Conservation (phyloP, 139 green algal genomes). For the Edaphochlamys debaryana region DNA sequence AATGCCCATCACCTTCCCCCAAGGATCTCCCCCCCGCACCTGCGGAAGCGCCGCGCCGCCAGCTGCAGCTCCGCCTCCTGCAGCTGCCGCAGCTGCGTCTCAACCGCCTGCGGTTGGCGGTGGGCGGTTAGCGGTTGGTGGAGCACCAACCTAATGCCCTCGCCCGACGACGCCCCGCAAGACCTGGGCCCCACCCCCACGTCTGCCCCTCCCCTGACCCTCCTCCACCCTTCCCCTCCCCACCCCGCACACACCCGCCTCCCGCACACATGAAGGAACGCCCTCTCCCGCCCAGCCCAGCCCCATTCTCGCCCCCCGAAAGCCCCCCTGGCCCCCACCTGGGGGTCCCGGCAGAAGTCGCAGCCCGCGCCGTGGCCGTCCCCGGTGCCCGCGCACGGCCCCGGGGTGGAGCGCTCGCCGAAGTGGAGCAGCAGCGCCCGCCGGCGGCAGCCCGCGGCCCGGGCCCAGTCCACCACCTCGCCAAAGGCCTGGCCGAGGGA, state of each 20-base stretch:
- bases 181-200: no score
- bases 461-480: constrained; percentile 68
- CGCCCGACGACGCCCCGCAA: no score
- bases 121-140: no score
- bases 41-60: not conserved
- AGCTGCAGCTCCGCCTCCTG: not conserved
- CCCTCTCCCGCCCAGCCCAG: not conserved
- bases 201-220: no score
- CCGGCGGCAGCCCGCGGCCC: constrained; percentile 55
- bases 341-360: constrained; percentile 59
- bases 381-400: constrained; percentile 19
- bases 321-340: constrained; percentile 1
- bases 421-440: constrained; percentile 70
- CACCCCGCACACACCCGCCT: not conserved
- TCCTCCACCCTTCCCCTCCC: no score
- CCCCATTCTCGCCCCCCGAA: not conserved
- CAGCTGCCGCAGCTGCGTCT: not conserved
- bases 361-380: constrained; percentile 45
- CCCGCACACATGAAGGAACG: not conserved
- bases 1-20: no score
- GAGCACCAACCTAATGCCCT: not conserved
- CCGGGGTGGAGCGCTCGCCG: constrained; percentile 55
- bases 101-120: not conserved
- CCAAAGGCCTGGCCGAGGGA: constrained; percentile 17
- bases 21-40: not conserved